phyloP scores from a whole-genome alignment of 2,329 filamentous ascomycete genomes.

The Neonectria sp. region DNA sequence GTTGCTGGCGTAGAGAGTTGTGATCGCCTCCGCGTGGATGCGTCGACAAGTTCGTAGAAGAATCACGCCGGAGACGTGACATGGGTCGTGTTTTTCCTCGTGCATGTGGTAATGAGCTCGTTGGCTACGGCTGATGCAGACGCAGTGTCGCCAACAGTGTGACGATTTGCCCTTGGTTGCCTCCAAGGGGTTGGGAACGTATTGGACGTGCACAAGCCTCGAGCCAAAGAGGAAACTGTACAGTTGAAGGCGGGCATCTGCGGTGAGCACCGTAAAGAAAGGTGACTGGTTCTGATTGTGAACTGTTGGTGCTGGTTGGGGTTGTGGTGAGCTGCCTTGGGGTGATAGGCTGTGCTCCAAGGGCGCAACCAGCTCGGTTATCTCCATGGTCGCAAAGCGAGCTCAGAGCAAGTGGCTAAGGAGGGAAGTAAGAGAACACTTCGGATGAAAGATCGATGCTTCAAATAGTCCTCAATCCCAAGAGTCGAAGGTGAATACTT shows the following conservation, averaged over 20 bases:
- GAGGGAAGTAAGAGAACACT: neutral
- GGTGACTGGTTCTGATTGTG: neutral
- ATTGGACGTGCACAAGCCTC: neutral
- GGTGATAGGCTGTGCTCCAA: neutral
- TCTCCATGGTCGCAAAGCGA: neutral
- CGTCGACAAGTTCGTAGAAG: conserved; percentile 12
- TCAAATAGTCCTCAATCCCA: neutral
- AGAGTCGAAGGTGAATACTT: neutral
- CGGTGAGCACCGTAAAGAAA: neutral
- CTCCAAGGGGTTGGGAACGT: neutral
- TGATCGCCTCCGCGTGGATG: conserved; percentile 1
- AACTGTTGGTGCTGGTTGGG: neutral
- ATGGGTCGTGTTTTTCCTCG: neutral
- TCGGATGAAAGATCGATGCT: neutral
- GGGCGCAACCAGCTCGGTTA: neutral
- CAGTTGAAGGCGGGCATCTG: neutral
- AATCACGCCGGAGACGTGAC: neutral
- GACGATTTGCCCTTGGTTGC: neutral
- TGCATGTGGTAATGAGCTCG: neutral
- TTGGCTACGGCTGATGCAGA: neutral
- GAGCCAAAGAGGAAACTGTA: neutral
- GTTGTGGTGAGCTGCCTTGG: neutral
- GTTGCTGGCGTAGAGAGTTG: conserved; percentile 2
- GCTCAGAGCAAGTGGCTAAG: neutral
- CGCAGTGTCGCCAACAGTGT: neutral